A percentile compares a stretch with the other conserved stretches of the same genome.
These are phyloP conservation scores for Cladophialophora chaetospira DNA, from an alignment of 2,329 filamentous ascomycete species.

Conservation along the genomic window DNA sequence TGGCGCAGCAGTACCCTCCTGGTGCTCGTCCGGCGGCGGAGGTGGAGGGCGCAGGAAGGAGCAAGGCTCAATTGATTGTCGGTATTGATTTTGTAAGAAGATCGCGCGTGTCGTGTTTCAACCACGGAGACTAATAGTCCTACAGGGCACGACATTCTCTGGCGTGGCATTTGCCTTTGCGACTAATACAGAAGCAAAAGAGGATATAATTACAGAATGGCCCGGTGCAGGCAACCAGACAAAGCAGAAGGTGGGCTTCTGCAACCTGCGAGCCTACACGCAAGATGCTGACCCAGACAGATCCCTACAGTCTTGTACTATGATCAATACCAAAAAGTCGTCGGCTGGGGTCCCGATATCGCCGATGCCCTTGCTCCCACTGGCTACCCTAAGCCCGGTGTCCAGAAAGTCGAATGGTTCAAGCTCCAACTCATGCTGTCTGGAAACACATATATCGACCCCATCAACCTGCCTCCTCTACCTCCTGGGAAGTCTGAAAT, in stretches of 20 bases:
- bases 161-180: constrained; percentile 92
- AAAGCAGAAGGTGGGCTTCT: constrained; percentile 81
- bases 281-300: constrained; percentile 49
- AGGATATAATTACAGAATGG: constrained; percentile 99
- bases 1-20: constrained; percentile 36
- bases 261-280: background rate
- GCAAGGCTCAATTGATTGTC: constrained; percentile 95
- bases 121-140: background rate
- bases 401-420: constrained; percentile 99
- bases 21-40: constrained; percentile 54
- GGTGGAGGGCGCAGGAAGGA: constrained; percentile 83
- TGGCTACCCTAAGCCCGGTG: constrained; percentile 94
- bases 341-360: constrained; percentile 99
- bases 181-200: constrained; percentile 95
- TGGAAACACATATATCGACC: constrained; percentile 98
- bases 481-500: constrained; percentile 98
- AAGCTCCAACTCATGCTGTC: constrained; percentile 98
- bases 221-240: constrained; percentile 95
- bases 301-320: constrained; percentile 99
- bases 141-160: constrained; percentile 91
- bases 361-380: constrained; percentile 94
- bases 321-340: constrained; percentile 98
- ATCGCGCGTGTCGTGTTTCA: background rate
- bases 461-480: constrained; percentile 95
- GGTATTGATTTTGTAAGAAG: constrained; percentile 94